Percentiles rank a stretch among this genome's conserved stretches.
These are phyloP conservation scores for Cladophialophora psammophila DNA, from an alignment of 2,329 filamentous ascomycete species.

Conservation along the genomic window DNA sequence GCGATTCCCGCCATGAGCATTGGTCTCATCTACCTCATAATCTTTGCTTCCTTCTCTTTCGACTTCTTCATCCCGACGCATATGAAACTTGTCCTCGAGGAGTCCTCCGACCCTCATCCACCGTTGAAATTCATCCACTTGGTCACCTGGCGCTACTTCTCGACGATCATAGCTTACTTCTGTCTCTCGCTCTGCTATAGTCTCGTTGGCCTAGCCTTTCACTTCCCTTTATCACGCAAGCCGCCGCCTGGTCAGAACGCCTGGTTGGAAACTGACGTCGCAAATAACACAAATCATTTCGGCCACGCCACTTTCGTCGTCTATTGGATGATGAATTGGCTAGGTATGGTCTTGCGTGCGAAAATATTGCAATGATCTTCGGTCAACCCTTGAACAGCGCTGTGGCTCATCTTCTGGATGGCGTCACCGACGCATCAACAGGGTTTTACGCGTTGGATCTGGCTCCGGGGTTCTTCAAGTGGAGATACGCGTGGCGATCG, in stretches of 20 bases:
- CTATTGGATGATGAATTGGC: conserved; percentile 70
- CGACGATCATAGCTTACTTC: conserved; percentile 65
- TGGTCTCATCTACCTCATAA: conserved; percentile 71
- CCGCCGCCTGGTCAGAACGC: conserved; percentile 46
- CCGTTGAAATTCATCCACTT: conserved; percentile 56
- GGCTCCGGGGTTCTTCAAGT: conserved; percentile 65
- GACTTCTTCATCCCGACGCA: conserved; percentile 71
- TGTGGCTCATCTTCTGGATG: conserved; percentile 72
- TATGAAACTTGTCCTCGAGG: conserved; percentile 61
- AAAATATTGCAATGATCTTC: conserved; percentile 70
- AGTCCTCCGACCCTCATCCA: conserved; percentile 50
- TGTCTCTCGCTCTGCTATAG: conserved; percentile 70
- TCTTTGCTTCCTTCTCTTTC: conserved; percentile 71
- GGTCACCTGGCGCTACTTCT: conserved; percentile 60
- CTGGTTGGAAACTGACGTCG: background rate
- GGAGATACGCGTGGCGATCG: conserved; percentile 70
- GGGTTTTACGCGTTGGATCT: conserved; percentile 67
- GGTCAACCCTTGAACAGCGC: conserved; percentile 67
- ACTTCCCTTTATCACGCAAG: conserved; percentile 64
- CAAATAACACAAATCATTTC: conserved; percentile 61
- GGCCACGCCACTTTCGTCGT: conserved; percentile 66
- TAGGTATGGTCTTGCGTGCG: conserved; percentile 70
- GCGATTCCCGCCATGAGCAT: conserved; percentile 66
- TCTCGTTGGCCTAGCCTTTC: conserved; percentile 68
- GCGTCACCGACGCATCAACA: conserved; percentile 69